phyloP scores from a whole-genome alignment of 2,329 filamentous ascomycete species.

The Penicillium psychrosexuale region DNA sequence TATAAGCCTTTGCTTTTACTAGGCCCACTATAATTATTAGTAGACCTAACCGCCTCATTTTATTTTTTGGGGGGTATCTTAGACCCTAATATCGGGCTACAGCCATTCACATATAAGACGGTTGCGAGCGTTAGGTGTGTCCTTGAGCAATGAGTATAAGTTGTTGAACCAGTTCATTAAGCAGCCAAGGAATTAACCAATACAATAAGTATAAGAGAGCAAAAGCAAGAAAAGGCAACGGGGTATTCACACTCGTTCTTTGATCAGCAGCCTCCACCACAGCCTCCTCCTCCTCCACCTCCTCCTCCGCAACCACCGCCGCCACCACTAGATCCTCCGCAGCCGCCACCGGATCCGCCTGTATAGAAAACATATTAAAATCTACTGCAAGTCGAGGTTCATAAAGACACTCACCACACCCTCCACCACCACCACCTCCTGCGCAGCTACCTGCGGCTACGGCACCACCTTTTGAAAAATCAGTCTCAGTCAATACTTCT shows the following conservation, averaged over 20 bases:
- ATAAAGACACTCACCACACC: constrained; percentile 6
- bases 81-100: too few relatives aligned
- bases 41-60: too few relatives aligned
- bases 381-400: background rate
- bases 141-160: background rate
- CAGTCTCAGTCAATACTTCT: background rate
- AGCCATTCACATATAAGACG: too few relatives aligned
- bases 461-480: background rate
- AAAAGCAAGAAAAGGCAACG: background rate
- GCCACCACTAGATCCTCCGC: constrained; percentile 9
- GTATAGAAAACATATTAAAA: background rate
- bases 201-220: background rate
- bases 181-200: background rate
- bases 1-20: too few relatives aligned
- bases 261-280: background rate
- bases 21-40: too few relatives aligned
- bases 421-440: constrained; percentile 26
- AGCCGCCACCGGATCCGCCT: constrained; percentile 4
- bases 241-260: background rate
- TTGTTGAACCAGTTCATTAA: background rate
- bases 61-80: too few relatives aligned
- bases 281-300: background rate
- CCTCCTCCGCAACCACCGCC: background rate
- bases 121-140: too few relatives aligned
- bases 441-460: constrained; percentile 23